These are phyloP conservation scores for Fusarium sulawesiense DNA, from an alignment of 2,329 filamentous ascomycete genomes.

Conservation along the genomic window DNA sequence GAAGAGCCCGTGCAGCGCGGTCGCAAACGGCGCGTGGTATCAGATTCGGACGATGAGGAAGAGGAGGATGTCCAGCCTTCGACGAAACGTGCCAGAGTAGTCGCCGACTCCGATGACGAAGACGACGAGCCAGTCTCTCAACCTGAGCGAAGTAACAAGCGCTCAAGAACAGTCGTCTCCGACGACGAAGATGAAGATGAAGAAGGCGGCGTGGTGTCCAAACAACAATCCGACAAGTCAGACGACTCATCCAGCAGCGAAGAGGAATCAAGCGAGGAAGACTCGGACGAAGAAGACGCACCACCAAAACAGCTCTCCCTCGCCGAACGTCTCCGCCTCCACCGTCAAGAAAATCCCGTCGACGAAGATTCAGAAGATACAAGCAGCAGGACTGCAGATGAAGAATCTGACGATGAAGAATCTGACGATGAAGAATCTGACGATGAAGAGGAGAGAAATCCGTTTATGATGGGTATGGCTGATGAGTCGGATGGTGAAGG, in stretches of 20 bases:
- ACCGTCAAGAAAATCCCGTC: conserved; percentile 38
- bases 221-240: conserved; percentile 2
- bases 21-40: conserved; percentile 47
- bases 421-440: conserved; percentile 39
- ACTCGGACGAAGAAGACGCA: conserved; percentile 25
- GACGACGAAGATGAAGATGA: conserved; percentile 39
- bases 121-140: conserved; percentile 12
- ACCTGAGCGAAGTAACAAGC: background rate
- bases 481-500: conserved; percentile 49
- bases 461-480: conserved; percentile 50
- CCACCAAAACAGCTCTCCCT: conserved; percentile 27
- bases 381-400: conserved; percentile 35
- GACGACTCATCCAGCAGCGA: conserved; percentile 2
- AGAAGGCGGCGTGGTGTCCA: conserved; percentile 24
- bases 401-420: conserved; percentile 36
- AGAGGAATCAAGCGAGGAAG: background rate
- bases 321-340: conserved; percentile 33
- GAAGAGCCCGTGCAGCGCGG: conserved; percentile 26
- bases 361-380: conserved; percentile 17
- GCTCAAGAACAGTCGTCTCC: conserved; percentile 1
- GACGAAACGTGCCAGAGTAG: conserved; percentile 43
- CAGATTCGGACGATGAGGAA: conserved; percentile 50
- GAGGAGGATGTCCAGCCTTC: conserved; percentile 31
- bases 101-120: conserved; percentile 43
- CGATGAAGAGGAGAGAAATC: conserved; percentile 42